Evolutionary conservation across 192 early-diverging fungal genomes (phyloP).

Genomic region (Coemansia interrupta): DNA sequence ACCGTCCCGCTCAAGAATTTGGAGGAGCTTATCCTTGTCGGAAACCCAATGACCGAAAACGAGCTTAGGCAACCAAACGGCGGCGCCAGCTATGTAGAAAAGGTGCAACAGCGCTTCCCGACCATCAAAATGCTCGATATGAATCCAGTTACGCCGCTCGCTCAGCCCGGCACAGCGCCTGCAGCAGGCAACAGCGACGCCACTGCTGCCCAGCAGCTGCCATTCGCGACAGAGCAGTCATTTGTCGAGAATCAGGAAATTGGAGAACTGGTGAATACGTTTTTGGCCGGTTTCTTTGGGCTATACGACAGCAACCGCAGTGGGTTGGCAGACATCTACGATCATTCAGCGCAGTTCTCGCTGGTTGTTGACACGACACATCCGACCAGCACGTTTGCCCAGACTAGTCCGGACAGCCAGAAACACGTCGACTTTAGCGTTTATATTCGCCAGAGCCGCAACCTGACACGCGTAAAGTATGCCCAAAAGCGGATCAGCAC

Average conservation of each 20-base stretch:
- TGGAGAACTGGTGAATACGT: conserved; percentile 30
- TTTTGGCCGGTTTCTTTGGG: conserved; percentile 38
- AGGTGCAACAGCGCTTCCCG: conserved; percentile 48
- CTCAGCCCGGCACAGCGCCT: conserved; percentile 9
- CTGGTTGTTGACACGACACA: conserved; percentile 45
- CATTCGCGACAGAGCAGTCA: conserved; percentile 31
- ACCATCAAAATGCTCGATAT: conserved; percentile 48
- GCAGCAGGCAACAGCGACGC: background rate
- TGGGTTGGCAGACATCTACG: conserved; percentile 40
- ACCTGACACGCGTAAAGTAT: conserved; percentile 31
- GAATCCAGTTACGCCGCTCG: conserved; percentile 35
- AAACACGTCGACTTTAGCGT: conserved; percentile 38
- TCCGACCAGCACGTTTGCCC: conserved; percentile 38
- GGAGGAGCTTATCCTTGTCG: conserved; percentile 32
- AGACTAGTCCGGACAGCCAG: conserved; percentile 34
- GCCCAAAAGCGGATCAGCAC: conserved; percentile 30
- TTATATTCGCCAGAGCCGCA: conserved; percentile 44
- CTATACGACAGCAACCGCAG: conserved; percentile 40
- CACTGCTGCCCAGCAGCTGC: conserved; percentile 18
- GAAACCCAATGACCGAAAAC: conserved; percentile 32
- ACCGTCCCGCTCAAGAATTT: conserved; percentile 33
- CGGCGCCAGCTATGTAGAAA: conserved; percentile 33
- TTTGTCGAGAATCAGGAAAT: conserved; percentile 42
- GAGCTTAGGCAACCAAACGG: conserved; percentile 28
- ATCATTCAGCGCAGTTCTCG: conserved; percentile 30